phyloP scores from a whole-genome alignment of 1,284 basidiomycete species.

The Xerocomus minutiporus region DNA sequence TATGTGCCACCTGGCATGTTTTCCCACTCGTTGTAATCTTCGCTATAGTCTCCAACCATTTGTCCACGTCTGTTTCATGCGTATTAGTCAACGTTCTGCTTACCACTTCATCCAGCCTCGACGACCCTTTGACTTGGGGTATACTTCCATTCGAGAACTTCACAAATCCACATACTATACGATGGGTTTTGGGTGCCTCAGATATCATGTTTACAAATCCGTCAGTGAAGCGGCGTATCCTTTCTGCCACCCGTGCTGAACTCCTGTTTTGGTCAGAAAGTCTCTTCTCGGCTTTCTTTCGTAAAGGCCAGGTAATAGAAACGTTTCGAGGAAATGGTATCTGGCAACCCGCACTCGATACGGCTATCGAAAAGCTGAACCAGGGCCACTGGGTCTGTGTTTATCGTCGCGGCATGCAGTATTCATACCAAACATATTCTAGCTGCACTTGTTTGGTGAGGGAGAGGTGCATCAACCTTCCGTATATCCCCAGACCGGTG shows the following conservation, averaged over 20 bases:
- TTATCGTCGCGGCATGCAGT: not conserved
- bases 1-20: conserved; percentile 30
- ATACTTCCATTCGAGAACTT: conserved; percentile 66
- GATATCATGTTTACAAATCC: conserved; percentile 97
- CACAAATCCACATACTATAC: conserved; percentile 54
- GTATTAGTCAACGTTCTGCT: conserved; percentile 4
- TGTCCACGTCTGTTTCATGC: conserved; percentile 69
- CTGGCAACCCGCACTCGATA: conserved; percentile 83
- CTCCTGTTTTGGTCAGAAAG: conserved; percentile 44
- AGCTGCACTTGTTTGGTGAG: conserved; percentile 94
- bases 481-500: conserved; percentile 43
- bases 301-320: conserved; percentile 88
- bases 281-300: conserved; percentile 79
- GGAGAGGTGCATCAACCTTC: conserved; percentile 83
- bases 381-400: conserved; percentile 75
- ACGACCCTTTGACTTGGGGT: conserved; percentile 82
- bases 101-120: conserved; percentile 44
- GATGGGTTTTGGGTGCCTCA: conserved; percentile 87
- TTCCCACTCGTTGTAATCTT: conserved; percentile 10
- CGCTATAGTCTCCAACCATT: conserved; percentile 80
- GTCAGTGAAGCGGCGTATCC: conserved; percentile 39
- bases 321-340: conserved; percentile 89
- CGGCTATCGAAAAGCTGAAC: conserved; percentile 76
- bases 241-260: conserved; percentile 9
- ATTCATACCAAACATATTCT: conserved; percentile 7